Evolutionary conservation across 345 rosid genomes (phyloP).

Genomic region (Melaleuca quinquenervia): DNA sequence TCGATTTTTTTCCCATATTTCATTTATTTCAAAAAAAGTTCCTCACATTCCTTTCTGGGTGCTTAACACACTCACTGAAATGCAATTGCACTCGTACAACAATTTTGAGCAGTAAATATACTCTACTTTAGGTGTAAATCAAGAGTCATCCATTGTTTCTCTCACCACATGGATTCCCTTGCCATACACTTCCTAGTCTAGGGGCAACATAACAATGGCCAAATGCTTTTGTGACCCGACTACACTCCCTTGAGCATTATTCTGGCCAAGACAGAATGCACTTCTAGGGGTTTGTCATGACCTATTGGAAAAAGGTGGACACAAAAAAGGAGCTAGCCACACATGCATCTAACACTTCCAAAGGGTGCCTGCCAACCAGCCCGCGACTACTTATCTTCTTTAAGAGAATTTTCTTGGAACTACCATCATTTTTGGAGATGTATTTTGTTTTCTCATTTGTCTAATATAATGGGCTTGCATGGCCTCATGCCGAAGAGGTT

Average conservation of each 20-base stretch:
- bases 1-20: background rate
- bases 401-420: background rate
- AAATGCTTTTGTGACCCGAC: background rate
- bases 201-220: background rate
- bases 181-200: background rate
- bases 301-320: background rate
- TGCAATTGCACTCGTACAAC: background rate
- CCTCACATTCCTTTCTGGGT: background rate
- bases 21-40: background rate
- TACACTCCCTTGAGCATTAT: background rate
- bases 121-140: background rate
- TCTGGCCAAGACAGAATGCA: background rate
- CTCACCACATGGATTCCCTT: background rate
- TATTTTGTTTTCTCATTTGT: background rate
- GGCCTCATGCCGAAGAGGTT: background rate
- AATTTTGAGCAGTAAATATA: background rate
- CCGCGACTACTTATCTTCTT: background rate
- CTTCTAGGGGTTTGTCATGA: background rate
- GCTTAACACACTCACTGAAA: background rate
- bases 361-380: background rate
- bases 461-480: background rate
- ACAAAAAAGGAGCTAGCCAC: background rate
- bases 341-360: background rate
- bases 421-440: background rate
- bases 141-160: background rate